Percentiles rank a stretch among this genome's conserved stretches.
These are phyloP conservation scores for Trichoderma sp. DNA, from an alignment of 2,329 filamentous ascomycete genomes.

Conservation along the genomic window DNA sequence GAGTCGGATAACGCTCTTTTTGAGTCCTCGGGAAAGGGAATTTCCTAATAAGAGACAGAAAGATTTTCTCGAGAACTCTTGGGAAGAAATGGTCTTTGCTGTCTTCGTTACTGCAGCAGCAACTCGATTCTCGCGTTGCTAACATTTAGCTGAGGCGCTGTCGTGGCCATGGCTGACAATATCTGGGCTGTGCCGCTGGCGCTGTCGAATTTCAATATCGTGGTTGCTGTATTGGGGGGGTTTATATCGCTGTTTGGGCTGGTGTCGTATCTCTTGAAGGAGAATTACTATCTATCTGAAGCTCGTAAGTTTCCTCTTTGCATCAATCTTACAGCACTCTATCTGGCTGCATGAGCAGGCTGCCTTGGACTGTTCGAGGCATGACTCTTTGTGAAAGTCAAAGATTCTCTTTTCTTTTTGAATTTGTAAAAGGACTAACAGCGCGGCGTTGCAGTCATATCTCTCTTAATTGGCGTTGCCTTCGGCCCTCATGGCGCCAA, in stretches of 20 bases:
- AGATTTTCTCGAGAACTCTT: too few relatives aligned
- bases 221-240: conserved; percentile 77
- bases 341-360: neutral
- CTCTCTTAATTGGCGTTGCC: conserved; percentile 74
- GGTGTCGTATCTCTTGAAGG: conserved; percentile 87
- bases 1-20: too few relatives aligned
- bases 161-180: conserved; percentile 30
- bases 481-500: conserved; percentile 80
- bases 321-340: too few relatives aligned
- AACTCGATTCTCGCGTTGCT: conserved; percentile 28
- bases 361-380: neutral
- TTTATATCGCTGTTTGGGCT: conserved; percentile 90
- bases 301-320: conserved; percentile 64
- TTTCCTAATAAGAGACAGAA: too few relatives aligned
- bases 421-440: neutral
- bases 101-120: conserved; percentile 4
- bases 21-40: too few relatives aligned
- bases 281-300: conserved; percentile 89
- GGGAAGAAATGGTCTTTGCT: conserved; percentile 27
- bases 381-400: neutral
- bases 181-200: conserved; percentile 52
- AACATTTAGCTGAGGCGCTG: conserved; percentile 31
- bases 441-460: conserved; percentile 67
- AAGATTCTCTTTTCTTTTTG: neutral
- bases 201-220: conserved; percentile 80